Evolutionary conservation across 78 protist genomes (phyloP), one percentile per base, ranked within the genome.

Genomic region (Ministeria vibrans): DNA sequence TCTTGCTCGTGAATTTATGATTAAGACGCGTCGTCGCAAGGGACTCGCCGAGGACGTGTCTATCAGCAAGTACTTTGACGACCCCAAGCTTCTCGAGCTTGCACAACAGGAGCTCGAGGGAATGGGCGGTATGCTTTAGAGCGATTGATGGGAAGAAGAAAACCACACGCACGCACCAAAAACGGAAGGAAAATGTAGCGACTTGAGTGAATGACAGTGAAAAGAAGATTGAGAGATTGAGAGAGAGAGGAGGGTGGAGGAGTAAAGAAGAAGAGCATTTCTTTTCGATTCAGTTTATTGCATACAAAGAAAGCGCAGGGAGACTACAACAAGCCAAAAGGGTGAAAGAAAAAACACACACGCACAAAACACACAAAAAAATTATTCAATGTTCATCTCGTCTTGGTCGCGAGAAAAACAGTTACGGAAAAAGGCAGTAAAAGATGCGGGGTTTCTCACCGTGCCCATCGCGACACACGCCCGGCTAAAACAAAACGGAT

Each of bases 1-100:
- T 49, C 89, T 98, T 9, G 99, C 99, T n/a, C 92, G 99, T 46
- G 99, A 98, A 62, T 94, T 95, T 75, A 93, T 96, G 95, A 90
- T 97, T 78, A 98, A 98, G 90, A 98, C 99, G 13, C 79, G 99
- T n/a, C 49, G 97, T 7, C 90, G 99, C 78, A 97, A 98, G 86
- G 99, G 93, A 9, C 83, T 90, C 59, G 39, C 76, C 27, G 93
- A 86, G 81, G 90, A 90, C 71, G 93, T 86, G 23, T 45, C 76
- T 71, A 75, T 86, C 75, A 73, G 63, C 87, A 86, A 86, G 87
- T 90, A 81, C 75, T 86, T 90, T 72, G 93, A 90, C 69, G 91
- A 90, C 79, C 85, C 87, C 39, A 82, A 83, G 90, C 79, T 90
- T 63, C 84, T 86, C 70, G 93, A 90, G 87, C 88, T 90, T 25